Percentiles rank a stretch among this genome's conserved stretches.
phyloP scores from a whole-genome alignment of 139 green algal genomes.

The Chlamydomonas schloesseri region DNA sequence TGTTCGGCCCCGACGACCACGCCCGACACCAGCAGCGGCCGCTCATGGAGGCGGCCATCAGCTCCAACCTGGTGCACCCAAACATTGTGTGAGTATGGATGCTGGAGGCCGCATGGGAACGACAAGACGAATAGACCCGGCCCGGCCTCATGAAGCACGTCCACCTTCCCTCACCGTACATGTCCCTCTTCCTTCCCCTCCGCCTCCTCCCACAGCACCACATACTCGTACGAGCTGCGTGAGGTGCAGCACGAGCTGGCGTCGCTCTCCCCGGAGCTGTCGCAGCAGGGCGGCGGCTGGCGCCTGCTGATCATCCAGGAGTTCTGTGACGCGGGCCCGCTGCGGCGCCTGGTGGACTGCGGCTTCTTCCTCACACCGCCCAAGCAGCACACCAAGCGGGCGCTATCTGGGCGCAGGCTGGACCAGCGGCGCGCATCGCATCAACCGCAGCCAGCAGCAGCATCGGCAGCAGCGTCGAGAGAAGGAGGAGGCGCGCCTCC shows the following conservation, averaged over 20 bases:
- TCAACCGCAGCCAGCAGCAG: not conserved
- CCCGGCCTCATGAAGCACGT: too few species aligned
- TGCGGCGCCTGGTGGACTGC: constrained; percentile 25
- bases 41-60: constrained; percentile 50
- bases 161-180: not conserved
- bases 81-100: constrained; percentile 46
- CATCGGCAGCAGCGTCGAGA: not conserved
- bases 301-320: constrained; percentile 53
- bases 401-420: not conserved
- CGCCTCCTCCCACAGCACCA: not conserved
- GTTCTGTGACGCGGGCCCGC: constrained; percentile 47
- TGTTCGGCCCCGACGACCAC: constrained; percentile 27
- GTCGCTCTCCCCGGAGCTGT: constrained; percentile 15
- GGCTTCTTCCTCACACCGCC: constrained; percentile 32
- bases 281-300: constrained; percentile 42
- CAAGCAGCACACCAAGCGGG: not conserved
- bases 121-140: too few species aligned
- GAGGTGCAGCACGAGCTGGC: constrained; percentile 43
- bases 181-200: not conserved
- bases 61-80: constrained; percentile 47
- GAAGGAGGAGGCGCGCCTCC: too few species aligned
- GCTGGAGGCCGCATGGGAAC: too few species aligned
- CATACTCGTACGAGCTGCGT: constrained; percentile 43
- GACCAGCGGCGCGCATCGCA: not conserved
- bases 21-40: constrained; percentile 18